Evolutionary conservation across 495 filamentous ascomycete species (phyloP).

Genomic region (Xylaria intraflava): DNA sequence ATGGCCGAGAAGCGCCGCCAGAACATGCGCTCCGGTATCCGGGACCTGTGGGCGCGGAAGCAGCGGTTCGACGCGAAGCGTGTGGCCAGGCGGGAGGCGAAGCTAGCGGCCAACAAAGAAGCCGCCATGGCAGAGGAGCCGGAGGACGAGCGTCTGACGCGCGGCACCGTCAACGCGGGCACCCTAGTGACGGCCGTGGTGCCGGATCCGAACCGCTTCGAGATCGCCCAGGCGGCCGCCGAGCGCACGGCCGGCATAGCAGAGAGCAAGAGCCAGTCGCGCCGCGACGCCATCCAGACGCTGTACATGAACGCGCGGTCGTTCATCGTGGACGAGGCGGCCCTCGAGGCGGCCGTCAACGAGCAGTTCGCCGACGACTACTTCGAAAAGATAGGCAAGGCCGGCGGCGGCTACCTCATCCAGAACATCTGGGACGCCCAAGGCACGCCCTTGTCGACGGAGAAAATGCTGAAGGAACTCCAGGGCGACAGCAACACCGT

Average conservation of each 20-base stretch:
- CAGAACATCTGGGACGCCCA: conserved; percentile 37
- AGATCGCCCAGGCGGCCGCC: conserved; percentile 19
- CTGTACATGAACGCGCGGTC: conserved; percentile 41
- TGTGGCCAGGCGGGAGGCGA: conserved; percentile 6
- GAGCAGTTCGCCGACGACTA: conserved; percentile 29
- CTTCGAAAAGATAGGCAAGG: conserved; percentile 14
- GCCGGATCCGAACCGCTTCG: conserved; percentile 32
- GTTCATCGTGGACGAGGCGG: conserved; percentile 42
- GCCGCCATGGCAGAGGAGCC: conserved; percentile 33
- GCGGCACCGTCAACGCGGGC: conserved; percentile 28
- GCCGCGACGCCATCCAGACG: conserved; percentile 40
- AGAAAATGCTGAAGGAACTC: conserved; percentile 22
- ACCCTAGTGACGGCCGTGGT: conserved; percentile 24
- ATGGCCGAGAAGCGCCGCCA: conserved; percentile 33
- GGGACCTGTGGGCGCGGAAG: conserved; percentile 36
- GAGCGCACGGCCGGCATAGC: conserved; percentile 14
- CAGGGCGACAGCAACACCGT: conserved; percentile 14
- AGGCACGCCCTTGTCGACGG: conserved; percentile 26
- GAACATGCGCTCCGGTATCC: conserved; percentile 31
- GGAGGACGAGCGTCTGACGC: conserved; percentile 39
- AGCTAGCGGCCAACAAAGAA: conserved; percentile 16
- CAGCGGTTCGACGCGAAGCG: conserved; percentile 10
- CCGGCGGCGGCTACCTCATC: conserved; percentile 10
- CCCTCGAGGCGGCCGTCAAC: conserved; percentile 33
- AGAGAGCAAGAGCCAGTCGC: conserved; percentile 28